Conservation (phyloP, 2,329 filamentous ascomycete genomes). For the Colletotrichum higginsianum region DNA sequence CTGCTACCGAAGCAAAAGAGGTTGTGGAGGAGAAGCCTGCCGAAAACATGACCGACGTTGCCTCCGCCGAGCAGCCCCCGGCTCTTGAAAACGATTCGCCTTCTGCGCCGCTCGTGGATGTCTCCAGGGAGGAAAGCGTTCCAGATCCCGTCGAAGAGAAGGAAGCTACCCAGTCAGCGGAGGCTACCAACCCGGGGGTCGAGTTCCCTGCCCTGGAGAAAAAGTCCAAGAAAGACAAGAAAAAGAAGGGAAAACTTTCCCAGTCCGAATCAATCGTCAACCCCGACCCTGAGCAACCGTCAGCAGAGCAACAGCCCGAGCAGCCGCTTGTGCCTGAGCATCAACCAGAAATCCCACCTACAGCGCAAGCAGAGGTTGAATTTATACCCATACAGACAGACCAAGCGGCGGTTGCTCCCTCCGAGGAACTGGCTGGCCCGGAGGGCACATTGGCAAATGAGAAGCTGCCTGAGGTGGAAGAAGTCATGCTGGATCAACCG, state of each 20-base stretch:
- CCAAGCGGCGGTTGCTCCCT: slow-evolving; percentile 27
- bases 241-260: slow-evolving; percentile 45
- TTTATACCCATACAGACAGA: not conserved
- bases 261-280: slow-evolving; percentile 35
- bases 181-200: slow-evolving; percentile 43
- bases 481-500: not conserved
- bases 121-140: not conserved
- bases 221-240: slow-evolving; percentile 44
- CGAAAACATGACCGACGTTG: not conserved
- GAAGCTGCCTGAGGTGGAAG: not conserved
- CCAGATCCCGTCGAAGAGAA: slow-evolving; percentile 5
- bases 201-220: slow-evolving; percentile 29
- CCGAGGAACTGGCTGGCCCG: slow-evolving; percentile 15
- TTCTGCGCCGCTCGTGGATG: not conserved
- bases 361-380: not conserved
- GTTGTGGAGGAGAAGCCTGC: not conserved
- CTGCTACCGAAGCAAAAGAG: slow-evolving; percentile 12
- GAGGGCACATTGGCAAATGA: slow-evolving; percentile 31
- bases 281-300: not conserved
- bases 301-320: not conserved
- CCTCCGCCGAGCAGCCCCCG: not conserved
- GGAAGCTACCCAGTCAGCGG: slow-evolving; percentile 22
- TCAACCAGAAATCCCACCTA: not conserved
- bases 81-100: not conserved
- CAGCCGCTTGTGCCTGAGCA: not conserved